Percentiles rank a stretch among this genome's conserved stretches.
phyloP scores from a whole-genome alignment of 345 rosid species.

The Iberis pinnata region DNA sequence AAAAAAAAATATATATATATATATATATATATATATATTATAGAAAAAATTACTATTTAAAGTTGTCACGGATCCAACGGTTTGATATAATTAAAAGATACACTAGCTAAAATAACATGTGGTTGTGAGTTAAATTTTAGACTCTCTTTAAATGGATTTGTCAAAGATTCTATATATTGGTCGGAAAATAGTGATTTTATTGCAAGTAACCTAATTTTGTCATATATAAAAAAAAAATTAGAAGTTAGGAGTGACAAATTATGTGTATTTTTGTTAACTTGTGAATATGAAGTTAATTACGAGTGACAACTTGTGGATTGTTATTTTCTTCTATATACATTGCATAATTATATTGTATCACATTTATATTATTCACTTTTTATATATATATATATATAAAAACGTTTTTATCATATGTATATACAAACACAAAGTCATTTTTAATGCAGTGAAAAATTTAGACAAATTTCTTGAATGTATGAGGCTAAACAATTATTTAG shows the following conservation, averaged over 20 bases:
- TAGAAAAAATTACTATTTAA: slow-evolving; percentile 7
- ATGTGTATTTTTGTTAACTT: slow-evolving; percentile 16
- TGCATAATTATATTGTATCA: no score
- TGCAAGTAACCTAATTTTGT: background rate
- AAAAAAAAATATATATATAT: no score
- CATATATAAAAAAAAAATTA: no score
- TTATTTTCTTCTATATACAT: background rate
- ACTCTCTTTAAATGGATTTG: background rate
- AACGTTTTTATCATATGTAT: no score
- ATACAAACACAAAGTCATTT: no score
- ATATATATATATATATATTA: no score
- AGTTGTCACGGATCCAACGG: slow-evolving; percentile 25
- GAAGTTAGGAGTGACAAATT: background rate
- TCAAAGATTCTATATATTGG: slow-evolving; percentile 14
- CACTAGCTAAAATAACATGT: slow-evolving; percentile 18
- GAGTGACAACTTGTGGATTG: background rate
- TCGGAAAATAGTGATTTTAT: slow-evolving; percentile 23
- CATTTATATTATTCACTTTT: no score
- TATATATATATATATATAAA: background rate
- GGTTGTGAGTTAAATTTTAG: slow-evolving; percentile 17
- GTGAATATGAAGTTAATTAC: slow-evolving; percentile 17
- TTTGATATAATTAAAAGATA: slow-evolving; percentile 9
- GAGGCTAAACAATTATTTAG: no score
- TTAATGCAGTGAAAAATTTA: no score
- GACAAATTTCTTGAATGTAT: no score